Evolutionary conservation across 768 basidiomycete species (phyloP), one percentile per base, ranked within the genome.

Genomic region (Epithele typhae): DNA sequence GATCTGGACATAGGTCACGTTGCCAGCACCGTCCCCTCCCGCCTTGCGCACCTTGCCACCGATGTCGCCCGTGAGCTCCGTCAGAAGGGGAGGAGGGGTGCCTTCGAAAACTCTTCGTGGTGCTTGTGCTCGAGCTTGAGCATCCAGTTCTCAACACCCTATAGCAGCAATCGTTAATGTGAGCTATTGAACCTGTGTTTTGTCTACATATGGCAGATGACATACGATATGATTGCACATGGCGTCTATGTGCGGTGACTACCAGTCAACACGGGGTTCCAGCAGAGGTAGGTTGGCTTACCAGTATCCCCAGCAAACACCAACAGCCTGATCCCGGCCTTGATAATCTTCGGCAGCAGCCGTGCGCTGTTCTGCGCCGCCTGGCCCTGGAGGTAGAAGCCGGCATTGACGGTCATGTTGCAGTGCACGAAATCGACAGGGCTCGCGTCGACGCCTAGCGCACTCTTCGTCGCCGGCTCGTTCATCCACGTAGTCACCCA

Each of bases 401-500:
- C 70, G 45, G 64, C 62, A 62, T 77, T 78, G 53, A 77, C 68
- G 42, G 72, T 45, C 45, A 45, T 40, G 37, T 61, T 69, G 49
- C 68, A 67, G n/a, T 49, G 48, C 51, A 58, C 58, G 60, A 72
- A 73, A 38, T 59, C n/a, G 1, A 18, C 59, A 37, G 60, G 52
- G 0, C 58, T 55, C 3, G 52, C 34, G 34, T 67, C 58, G 4
- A 68, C 72, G 22, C 74, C 74, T 12, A 77, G 64, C 36, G 67
- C 68, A 12, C 60, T 53, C 65, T 78, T 77, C 51, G 75, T 64
- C 27, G 68, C 66, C 6, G 70, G 66, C 35, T 63, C 62, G 64
- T 80, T 80, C 56, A 81, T 59, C 67, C 70, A 81, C 2, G 59
- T 65, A 59, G 75, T 76, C 54, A 79, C 74, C 71, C 72, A 76